phyloP scores from a whole-genome alignment of 2,329 filamentous ascomycete species.

The Arthroderma sp. region DNA sequence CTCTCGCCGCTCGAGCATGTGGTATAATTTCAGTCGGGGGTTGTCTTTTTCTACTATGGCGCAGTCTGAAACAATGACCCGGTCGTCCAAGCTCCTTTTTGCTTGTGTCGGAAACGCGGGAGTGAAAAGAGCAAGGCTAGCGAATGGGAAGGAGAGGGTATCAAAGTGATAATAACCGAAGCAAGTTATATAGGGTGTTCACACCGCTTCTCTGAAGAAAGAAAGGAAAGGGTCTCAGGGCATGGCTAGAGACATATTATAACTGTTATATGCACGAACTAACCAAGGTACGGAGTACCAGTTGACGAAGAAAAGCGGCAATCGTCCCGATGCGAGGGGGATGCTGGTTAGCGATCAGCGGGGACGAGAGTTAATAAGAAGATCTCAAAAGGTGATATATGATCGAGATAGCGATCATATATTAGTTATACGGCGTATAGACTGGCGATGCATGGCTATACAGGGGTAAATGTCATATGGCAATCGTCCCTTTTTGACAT shows the following conservation, averaged over 20 bases:
- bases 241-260: not conserved
- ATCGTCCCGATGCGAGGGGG: not conserved
- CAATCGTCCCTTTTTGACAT: not conserved
- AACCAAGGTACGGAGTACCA: not conserved
- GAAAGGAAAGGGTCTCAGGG: not conserved
- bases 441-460: not conserved
- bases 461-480: not conserved
- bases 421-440: not conserved
- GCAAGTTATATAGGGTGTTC: not conserved
- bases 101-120: not conserved
- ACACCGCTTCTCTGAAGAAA: not conserved
- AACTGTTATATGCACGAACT: not conserved
- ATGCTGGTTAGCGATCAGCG: not conserved
- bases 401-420: not conserved
- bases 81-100: not conserved
- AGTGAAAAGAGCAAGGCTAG: not conserved
- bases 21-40: not conserved
- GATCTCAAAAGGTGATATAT: not conserved
- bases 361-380: not conserved
- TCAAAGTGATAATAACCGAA: not conserved
- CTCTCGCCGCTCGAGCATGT: not conserved
- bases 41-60: not conserved
- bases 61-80: not conserved
- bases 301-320: not conserved
- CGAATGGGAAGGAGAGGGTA: not conserved